Conservation (phyloP, 495 filamentous ascomycete species). For the Xylaria bambusicola region DNA sequence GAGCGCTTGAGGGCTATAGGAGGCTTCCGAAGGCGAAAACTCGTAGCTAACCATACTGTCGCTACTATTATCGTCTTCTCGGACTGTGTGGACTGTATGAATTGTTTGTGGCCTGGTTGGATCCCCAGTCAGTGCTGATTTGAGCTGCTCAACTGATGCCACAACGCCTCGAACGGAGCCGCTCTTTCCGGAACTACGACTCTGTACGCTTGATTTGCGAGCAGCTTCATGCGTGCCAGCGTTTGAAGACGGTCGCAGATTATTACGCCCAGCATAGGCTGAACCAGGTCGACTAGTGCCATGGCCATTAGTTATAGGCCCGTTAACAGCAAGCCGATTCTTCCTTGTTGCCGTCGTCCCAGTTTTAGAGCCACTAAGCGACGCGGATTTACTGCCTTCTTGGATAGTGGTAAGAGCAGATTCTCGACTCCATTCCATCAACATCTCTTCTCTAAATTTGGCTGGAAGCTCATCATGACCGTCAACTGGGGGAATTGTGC, state of each 20-base stretch:
- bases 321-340: conserved; percentile 60
- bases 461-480: conserved; percentile 40
- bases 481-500: conserved; percentile 37
- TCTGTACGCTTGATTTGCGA: conserved; percentile 48
- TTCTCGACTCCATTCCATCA: conserved; percentile 73
- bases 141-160: conserved; percentile 86
- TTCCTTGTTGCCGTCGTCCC: conserved; percentile 59
- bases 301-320: conserved; percentile 44
- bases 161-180: conserved; percentile 65
- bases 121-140: conserved; percentile 53
- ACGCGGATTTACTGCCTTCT: conserved; percentile 65
- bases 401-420: conserved; percentile 66
- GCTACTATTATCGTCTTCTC: conserved; percentile 49
- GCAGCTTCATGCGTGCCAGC: conserved; percentile 29
- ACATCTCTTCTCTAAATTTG: conserved; percentile 68
- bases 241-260: conserved; percentile 45
- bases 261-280: conserved; percentile 42
- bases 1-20: conserved; percentile 44
- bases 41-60: conserved; percentile 64
- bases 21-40: conserved; percentile 54
- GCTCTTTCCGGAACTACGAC: conserved; percentile 52
- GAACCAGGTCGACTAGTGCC: conserved; percentile 34
- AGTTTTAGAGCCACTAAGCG: conserved; percentile 71
- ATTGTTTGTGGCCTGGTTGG: conserved; percentile 54
- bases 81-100: conserved; percentile 27